Evolutionary conservation across 108 stramenopile species (phyloP).

Genomic region (Mayamaea pseudoterrestris): DNA sequence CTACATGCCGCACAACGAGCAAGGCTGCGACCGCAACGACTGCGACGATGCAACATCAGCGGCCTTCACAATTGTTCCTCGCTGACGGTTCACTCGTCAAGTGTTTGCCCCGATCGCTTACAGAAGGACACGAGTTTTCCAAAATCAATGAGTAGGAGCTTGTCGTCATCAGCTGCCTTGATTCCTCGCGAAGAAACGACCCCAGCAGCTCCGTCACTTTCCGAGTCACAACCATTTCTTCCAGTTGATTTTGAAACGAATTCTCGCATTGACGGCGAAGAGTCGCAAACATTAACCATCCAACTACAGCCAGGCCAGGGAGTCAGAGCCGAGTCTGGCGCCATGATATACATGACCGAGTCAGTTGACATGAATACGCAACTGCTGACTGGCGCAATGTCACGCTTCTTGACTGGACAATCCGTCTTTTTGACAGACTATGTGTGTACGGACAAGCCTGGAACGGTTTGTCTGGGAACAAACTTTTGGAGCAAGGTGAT

Average conservation of each 20-base stretch:
- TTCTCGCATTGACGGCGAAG: slow-evolving; percentile 71
- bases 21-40: no score
- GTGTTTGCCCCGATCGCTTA: no score
- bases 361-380: slow-evolving; percentile 32
- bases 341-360: slow-evolving; percentile 82
- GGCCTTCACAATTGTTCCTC: no score
- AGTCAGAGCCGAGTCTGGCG: slow-evolving; percentile 76
- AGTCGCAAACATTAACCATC: slow-evolving; percentile 79
- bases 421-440: slow-evolving; percentile 82
- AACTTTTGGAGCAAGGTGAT: slow-evolving; percentile 82
- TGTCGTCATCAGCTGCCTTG: background rate
- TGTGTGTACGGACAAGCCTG: slow-evolving; percentile 26
- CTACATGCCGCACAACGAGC: no score
- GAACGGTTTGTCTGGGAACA: slow-evolving; percentile 69
- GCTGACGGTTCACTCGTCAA: no score
- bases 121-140: no score
- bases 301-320: slow-evolving; percentile 64
- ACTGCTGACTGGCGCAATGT: slow-evolving; percentile 13
- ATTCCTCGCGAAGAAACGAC: background rate
- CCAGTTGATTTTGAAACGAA: slow-evolving; percentile 66
- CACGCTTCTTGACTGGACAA: slow-evolving; percentile 74
- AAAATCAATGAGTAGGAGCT: no score
- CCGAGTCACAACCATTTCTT: no score
- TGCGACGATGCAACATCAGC: no score
- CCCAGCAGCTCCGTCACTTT: background rate